Percentiles rank a stretch among this genome's conserved stretches.
phyloP scores from a whole-genome alignment of 2,329 filamentous ascomycete genomes.

The Cytospora leucostoma region DNA sequence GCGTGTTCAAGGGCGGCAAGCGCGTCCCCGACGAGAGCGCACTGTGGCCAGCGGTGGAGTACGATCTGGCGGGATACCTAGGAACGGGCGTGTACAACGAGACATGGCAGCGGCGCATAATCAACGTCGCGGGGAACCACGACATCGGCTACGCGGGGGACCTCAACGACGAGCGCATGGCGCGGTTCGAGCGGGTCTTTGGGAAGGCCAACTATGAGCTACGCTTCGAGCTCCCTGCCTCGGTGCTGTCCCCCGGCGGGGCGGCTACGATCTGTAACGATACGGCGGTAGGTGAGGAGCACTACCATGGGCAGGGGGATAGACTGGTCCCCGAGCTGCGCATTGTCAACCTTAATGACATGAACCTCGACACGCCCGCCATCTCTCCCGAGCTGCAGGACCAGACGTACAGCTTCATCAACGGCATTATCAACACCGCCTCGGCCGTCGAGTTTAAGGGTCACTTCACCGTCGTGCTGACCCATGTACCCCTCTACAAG shows the following conservation, averaged over 20 bases:
- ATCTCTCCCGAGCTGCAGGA: slow-evolving; percentile 67
- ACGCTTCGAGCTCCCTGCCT: slow-evolving; percentile 63
- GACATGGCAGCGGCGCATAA: slow-evolving; percentile 73
- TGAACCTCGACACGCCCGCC: slow-evolving; percentile 89
- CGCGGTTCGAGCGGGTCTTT: slow-evolving; percentile 81
- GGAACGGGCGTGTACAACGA: slow-evolving; percentile 48
- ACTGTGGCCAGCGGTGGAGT: slow-evolving; percentile 48
- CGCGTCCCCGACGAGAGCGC: slow-evolving; percentile 62
- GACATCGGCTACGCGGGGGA: slow-evolving; percentile 97
- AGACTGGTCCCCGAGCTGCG: slow-evolving; percentile 69
- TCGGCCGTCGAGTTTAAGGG: slow-evolving; percentile 61
- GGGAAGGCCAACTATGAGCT: slow-evolving; percentile 91
- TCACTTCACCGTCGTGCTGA: slow-evolving; percentile 81
- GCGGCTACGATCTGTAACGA: slow-evolving; percentile 41
- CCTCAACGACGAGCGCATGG: slow-evolving; percentile 71
- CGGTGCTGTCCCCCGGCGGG: slow-evolving; percentile 38
- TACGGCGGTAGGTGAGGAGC: slow-evolving; percentile 37
- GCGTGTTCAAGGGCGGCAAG: slow-evolving; percentile 71
- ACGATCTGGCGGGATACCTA: slow-evolving; percentile 53
- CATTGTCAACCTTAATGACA: slow-evolving; percentile 83
- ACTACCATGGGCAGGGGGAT: slow-evolving; percentile 47
- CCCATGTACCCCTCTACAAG: slow-evolving; percentile 91
- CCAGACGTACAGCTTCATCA: slow-evolving; percentile 76
- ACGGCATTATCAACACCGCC: slow-evolving; percentile 65
- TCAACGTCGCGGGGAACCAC: slow-evolving; percentile 93